Base-by-base conservation (phyloP, 2,329 filamentous ascomycete species). In the Sarocladium kiliense region DNA sequence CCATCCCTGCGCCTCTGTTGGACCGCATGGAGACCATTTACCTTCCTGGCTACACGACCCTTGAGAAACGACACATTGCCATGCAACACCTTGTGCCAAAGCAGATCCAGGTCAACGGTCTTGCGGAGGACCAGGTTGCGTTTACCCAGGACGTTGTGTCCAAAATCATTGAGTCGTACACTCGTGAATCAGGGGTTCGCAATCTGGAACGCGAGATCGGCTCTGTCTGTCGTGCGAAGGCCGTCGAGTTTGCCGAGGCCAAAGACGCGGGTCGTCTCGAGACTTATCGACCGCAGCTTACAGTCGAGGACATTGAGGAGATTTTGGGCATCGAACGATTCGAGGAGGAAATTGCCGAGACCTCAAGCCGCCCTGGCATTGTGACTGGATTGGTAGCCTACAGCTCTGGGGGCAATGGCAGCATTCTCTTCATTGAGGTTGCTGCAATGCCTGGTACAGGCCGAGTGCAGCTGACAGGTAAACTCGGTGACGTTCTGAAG, bases 21-120 rank as follows among this genome's bases (percentile, higher is more conserved):
- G 94, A 99, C 71, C 88, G 94, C 57, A 97, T 99, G 93, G 94
- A 99, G 74, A 96, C 87, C 6, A 96, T 99, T 55, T 83, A 89
- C 61, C 82, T 99, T 21, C 90, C 91, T 1, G 94, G 94, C 61
- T 99, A 99, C 75, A 99, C 94, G 0, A 97, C 92, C 5, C 80
- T 97, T 18, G 94, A 99, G 77, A 99, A 99, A 77, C 84, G 91
- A 56, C 91, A 97, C 69, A 99, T 99, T 67, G 93, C 94, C 16
- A 85, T 86, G 63, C 87, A 88, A 63, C 94, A 99, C 71, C 78
- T 99, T n/a, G 86, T 99, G 19, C 94, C 94, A 12, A 99, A 97
- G 75, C 94, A 99, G 70, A 87, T 97, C 64, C 86, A 85, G 51
- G 88, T 89, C 55, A 99, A 99, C 66, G 94, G 94, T 25, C 82